Conservation (phyloP, 2,329 filamentous ascomycete genomes). For the Graphilbum fragrans region DNA sequence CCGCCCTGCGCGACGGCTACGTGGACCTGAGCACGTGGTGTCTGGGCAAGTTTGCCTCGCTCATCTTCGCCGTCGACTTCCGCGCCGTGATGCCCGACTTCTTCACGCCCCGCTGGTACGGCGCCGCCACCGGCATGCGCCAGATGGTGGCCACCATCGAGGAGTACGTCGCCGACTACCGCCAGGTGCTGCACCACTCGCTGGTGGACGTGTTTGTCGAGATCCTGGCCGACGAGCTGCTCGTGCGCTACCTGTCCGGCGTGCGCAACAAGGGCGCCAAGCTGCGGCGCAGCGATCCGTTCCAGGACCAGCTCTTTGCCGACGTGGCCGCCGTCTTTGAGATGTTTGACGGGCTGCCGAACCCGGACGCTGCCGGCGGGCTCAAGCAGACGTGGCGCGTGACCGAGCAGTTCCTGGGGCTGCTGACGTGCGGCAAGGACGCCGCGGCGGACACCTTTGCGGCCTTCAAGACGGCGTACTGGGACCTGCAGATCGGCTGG, state of each 20-base stretch:
- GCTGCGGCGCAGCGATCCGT: slow-evolving; percentile 77
- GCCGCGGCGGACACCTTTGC: slow-evolving; percentile 68
- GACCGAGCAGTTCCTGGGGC: slow-evolving; percentile 68
- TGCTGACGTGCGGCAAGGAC: slow-evolving; percentile 67
- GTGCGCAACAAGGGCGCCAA: slow-evolving; percentile 86
- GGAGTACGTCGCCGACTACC: slow-evolving; percentile 87
- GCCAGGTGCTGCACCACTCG: slow-evolving; percentile 70
- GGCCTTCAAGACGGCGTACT: slow-evolving; percentile 73
- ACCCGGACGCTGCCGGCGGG: slow-evolving; percentile 52
- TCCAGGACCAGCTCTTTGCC: slow-evolving; percentile 85
- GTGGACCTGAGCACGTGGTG: slow-evolving; percentile 92
- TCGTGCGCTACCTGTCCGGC: slow-evolving; percentile 70
- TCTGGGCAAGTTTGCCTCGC: slow-evolving; percentile 70
- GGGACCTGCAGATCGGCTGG: slow-evolving; percentile 92
- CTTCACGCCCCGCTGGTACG: slow-evolving; percentile 86
- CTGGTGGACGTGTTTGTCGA: slow-evolving; percentile 87
- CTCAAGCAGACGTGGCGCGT: slow-evolving; percentile 92
- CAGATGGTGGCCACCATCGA: slow-evolving; percentile 92
- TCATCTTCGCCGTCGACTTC: slow-evolving; percentile 90
- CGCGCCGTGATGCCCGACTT: slow-evolving; percentile 70
- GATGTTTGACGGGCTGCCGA: slow-evolving; percentile 53
- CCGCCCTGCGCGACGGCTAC: slow-evolving; percentile 74
- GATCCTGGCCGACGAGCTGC: slow-evolving; percentile 82
- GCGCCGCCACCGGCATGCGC: slow-evolving; percentile 66
- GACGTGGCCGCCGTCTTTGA: slow-evolving; percentile 84